A percentile compares a stretch with the other conserved stretches of the same genome.
These are phyloP conservation scores for Volvox reticuliferus DNA, from an alignment of 139 green algal genomes.

Conservation along the genomic window DNA sequence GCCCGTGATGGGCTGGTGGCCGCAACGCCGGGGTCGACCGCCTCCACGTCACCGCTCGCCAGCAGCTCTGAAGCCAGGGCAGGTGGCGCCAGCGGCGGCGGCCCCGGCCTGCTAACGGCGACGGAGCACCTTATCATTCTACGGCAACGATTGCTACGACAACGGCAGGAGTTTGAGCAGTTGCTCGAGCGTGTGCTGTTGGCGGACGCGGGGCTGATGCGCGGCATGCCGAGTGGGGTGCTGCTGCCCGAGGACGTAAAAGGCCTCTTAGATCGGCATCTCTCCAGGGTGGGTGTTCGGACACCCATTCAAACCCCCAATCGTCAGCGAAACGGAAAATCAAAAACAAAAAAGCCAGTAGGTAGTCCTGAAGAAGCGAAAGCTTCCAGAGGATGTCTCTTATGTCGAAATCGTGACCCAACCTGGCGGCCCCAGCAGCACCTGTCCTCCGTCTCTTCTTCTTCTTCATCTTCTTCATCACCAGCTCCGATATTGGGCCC, in stretches of 20 bases:
- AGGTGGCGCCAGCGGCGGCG: neutral
- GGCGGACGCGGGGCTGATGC: neutral
- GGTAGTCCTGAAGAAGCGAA: too few relatives aligned
- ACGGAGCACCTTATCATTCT: slow-evolving; percentile 35
- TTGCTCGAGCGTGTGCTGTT: slow-evolving; percentile 17
- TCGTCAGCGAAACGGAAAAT: too few relatives aligned
- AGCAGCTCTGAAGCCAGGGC: neutral
- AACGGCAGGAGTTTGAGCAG: slow-evolving; percentile 45
- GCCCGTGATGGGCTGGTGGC: neutral
- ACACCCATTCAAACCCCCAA: too few relatives aligned
- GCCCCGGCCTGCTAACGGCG: neutral
- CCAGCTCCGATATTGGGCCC: too few relatives aligned
- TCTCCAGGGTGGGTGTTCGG: slow-evolving; percentile 20
- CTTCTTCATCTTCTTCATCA: too few relatives aligned
- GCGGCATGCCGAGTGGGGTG: neutral
- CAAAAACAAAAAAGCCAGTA: too few relatives aligned
- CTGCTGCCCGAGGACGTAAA: slow-evolving; percentile 30
- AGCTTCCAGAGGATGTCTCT: too few relatives aligned
- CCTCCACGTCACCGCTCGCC: neutral
- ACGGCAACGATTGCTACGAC: slow-evolving; percentile 34
- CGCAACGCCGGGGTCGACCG: neutral
- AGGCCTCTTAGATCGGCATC: neutral
- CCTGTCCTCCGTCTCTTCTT: too few relatives aligned
- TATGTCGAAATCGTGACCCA: too few relatives aligned
- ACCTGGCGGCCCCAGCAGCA: too few relatives aligned